phyloP scores from a whole-genome alignment of 108 stramenopile genomes.

The Pseudonitzschia pungens region DNA sequence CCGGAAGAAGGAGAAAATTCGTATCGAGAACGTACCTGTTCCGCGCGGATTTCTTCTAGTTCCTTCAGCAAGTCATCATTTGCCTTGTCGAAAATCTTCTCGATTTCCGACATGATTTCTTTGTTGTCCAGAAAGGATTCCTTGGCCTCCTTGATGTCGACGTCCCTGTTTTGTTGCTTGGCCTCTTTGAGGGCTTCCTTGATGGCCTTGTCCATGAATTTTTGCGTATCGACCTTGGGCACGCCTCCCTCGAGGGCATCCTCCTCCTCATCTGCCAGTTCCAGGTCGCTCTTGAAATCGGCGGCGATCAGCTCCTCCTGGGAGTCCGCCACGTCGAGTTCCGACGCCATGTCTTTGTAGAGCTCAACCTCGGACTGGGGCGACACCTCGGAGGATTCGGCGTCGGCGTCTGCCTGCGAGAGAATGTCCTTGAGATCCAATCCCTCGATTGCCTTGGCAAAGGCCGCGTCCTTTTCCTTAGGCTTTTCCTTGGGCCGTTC shows the following conservation, averaged over 20 bases:
- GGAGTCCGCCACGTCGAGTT: slow-evolving; percentile 24
- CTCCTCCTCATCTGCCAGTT: not conserved
- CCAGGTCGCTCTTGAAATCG: slow-evolving; percentile 24
- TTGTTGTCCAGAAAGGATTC: slow-evolving; percentile 54
- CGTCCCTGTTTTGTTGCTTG: slow-evolving; percentile 13
- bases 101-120: slow-evolving; percentile 62
- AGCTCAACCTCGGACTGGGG: slow-evolving; percentile 43
- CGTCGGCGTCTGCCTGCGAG: slow-evolving; percentile 1
- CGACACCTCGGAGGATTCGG: not conserved
- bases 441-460: slow-evolving; percentile 27
- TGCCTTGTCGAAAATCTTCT: slow-evolving; percentile 55
- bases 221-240: slow-evolving; percentile 24
- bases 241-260: not conserved
- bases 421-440: slow-evolving; percentile 31
- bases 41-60: slow-evolving; percentile 53
- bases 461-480: slow-evolving; percentile 27
- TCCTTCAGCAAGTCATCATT: slow-evolving; percentile 44
- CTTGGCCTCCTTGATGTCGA: slow-evolving; percentile 4
- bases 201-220: slow-evolving; percentile 54
- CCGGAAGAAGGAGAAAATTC: not conserved
- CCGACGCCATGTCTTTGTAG: slow-evolving; percentile 49
- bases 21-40: slow-evolving; percentile 42
- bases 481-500: slow-evolving; percentile 4
- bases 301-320: slow-evolving; percentile 39
- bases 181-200: slow-evolving; percentile 49